Evolutionary conservation across 1,139 yeast species (phyloP), one percentile per base, ranked within the genome.

Genomic region (Diutina neorugosa): DNA sequence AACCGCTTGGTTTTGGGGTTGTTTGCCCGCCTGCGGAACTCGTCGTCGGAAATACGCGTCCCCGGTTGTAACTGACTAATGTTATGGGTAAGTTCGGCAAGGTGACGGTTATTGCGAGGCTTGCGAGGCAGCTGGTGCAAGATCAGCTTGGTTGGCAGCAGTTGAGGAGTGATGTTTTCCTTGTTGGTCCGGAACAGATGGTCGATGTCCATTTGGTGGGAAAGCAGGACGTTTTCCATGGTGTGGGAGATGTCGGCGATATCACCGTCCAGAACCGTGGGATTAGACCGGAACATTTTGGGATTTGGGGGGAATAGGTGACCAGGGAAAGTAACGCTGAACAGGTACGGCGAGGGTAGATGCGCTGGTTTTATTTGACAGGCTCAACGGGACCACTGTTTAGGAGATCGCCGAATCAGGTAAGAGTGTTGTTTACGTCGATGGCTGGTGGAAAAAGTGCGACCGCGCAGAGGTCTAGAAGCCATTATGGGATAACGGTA

Each of bases 1-100:
- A 89, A 72, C 56, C 99, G 76, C 64, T 86, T 86, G 7, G 95
- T 89, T 62, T 88, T 89, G 50, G 87, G 84, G 51, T 81, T 78
- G 57, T 82, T 79, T 12, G 90, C 84, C 62, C 80, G 82, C 54
- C 71, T 69, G 58, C 76, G 72, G 62, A 82, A 81, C 41, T 80
- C 85, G 50, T 71, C 69, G 31, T 65, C 66, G 34, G 67, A 59
- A 50, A 67, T 60, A 47, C 65, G 63, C 56, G 56, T 59, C 4
- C 58, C 60, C 21, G 71, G 70, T 57, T 68, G 73, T 52, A 68
- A 64, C 57, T 67, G 69, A 53, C 65, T 63, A 55, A 68, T 71
- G 52, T 77, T 78, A 51, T 75, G 63, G 56, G 62, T 63, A 43
- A 64, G 57, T 50, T 61, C 60, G 51, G 55, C 52, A 54, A 55